These are phyloP conservation scores for Puccinia coronata DNA, from an alignment of 1,284 basidiomycete genomes.

Conservation along the genomic window DNA sequence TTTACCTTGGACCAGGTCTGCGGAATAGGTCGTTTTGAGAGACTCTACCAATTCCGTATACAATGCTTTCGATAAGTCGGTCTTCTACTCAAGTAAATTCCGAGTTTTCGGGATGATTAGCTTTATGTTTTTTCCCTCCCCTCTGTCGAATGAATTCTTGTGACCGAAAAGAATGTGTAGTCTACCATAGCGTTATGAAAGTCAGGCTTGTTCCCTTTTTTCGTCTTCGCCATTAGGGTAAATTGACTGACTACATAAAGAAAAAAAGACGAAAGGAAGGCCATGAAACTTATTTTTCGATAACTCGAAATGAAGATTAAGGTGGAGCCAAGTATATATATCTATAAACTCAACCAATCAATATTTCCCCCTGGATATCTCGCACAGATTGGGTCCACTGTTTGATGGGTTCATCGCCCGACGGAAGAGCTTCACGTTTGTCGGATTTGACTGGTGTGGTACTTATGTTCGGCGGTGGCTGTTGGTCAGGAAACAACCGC, in stretches of 20 bases:
- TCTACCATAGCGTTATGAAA: conserved; percentile 84
- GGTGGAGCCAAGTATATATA: too few relatives aligned
- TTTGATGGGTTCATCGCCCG: conserved; percentile 56
- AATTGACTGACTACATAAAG: conserved; percentile 71
- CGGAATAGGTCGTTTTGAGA: conserved; percentile 66
- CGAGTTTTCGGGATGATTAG: too few relatives aligned
- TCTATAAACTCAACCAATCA: conserved; percentile 69
- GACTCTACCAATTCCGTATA: conserved; percentile 57
- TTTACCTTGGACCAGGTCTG: conserved; percentile 75
- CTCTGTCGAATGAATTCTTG: too few relatives aligned
- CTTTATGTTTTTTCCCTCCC: too few relatives aligned
- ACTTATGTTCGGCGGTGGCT: not conserved
- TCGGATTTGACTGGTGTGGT: not conserved
- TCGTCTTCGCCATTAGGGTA: conserved; percentile 80
- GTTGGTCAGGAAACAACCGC: conserved; percentile 23
- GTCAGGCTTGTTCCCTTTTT: conserved; percentile 82
- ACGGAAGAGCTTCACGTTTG: too few relatives aligned
- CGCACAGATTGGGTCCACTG: conserved; percentile 82
- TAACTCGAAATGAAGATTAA: not conserved
- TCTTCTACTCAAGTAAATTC: too few relatives aligned
- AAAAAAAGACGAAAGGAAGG: not conserved
- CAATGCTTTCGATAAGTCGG: not conserved
- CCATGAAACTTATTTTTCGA: not conserved
- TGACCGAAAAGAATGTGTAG: not conserved
- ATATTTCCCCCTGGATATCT: conserved; percentile 78